phyloP scores from a whole-genome alignment of 805 yeast genomes.

The Teunomyces tritomae region DNA sequence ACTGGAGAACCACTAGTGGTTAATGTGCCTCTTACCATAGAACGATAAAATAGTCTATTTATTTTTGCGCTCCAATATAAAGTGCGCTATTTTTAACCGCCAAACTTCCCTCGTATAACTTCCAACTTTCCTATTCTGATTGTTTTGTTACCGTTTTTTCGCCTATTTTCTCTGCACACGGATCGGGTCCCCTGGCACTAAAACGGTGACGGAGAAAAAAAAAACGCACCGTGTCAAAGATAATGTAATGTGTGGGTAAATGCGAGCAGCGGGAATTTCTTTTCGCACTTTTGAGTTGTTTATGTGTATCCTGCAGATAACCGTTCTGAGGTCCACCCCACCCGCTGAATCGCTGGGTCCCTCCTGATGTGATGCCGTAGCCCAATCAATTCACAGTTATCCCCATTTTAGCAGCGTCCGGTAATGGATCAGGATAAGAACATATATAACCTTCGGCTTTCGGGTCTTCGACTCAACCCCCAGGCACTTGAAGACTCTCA shows the following conservation, averaged over 20 bases:
- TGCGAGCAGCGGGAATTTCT: no score
- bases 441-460: slow-evolving; percentile 18
- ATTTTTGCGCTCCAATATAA: not conserved
- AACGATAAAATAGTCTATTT: slow-evolving; percentile 4
- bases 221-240: no score
- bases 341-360: not conserved
- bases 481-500: slow-evolving; percentile 1
- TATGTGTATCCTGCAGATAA: not conserved
- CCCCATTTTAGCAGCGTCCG: not conserved
- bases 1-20: slow-evolving; percentile 30
- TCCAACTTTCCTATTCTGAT: no score
- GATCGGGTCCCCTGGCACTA: no score
- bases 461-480: slow-evolving; percentile 9
- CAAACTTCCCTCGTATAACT: no score
- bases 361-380: not conserved
- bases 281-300: no score
- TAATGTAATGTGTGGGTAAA: no score
- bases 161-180: no score
- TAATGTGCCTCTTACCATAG: slow-evolving; percentile 36
- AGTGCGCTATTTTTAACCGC: not conserved
- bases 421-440: slow-evolving; percentile 11
- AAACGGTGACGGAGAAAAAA: no score
- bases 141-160: no score
- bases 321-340: not conserved
- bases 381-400: not conserved